Conservation (phyloP, 495 filamentous ascomycete genomes). For the Podospora tetraspora region DNA sequence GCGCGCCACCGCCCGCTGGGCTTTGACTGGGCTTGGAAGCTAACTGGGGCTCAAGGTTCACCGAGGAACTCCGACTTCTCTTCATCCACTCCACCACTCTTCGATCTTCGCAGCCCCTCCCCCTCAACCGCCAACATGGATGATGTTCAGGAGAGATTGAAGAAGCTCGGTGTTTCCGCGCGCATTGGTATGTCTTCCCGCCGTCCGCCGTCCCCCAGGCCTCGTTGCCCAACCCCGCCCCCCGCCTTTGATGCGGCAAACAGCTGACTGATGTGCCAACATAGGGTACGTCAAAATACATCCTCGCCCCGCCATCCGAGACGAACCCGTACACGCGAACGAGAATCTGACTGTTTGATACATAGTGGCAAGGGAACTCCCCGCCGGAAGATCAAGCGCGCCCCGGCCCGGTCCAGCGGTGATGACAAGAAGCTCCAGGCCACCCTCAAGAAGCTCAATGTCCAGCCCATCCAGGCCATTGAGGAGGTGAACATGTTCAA, state of each 20-base stretch:
- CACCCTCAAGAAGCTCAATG: slow-evolving; percentile 89
- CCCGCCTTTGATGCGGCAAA: slow-evolving; percentile 12
- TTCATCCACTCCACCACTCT: slow-evolving; percentile 7
- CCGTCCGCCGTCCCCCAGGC: background rate
- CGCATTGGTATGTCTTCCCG: slow-evolving; percentile 63
- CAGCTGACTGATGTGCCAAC: slow-evolving; percentile 19
- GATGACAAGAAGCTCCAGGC: slow-evolving; percentile 99
- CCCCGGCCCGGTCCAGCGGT: slow-evolving; percentile 78
- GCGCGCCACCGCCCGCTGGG: background rate
- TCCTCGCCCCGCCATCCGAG: slow-evolving; percentile 3
- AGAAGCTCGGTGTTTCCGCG: slow-evolving; percentile 70
- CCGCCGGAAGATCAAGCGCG: slow-evolving; percentile 96
- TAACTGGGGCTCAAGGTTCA: slow-evolving; percentile 17
- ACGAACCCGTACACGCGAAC: background rate
- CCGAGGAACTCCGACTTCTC: slow-evolving; percentile 20
- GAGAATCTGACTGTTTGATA: slow-evolving; percentile 26
- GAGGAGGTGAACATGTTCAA: slow-evolving; percentile 99
- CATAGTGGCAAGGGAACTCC: slow-evolving; percentile 95
- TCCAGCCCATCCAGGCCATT: slow-evolving; percentile 95
- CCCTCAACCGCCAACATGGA: slow-evolving; percentile 43
- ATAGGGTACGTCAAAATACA: slow-evolving; percentile 22
- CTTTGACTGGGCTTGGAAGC: slow-evolving; percentile 6
- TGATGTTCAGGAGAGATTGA: slow-evolving; percentile 64
- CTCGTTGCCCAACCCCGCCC: slow-evolving; percentile 4
- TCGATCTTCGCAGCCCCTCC: slow-evolving; percentile 18